Evolutionary conservation across 257 asterid genomes (phyloP).

Genomic region (Solanum peruvianum): DNA sequence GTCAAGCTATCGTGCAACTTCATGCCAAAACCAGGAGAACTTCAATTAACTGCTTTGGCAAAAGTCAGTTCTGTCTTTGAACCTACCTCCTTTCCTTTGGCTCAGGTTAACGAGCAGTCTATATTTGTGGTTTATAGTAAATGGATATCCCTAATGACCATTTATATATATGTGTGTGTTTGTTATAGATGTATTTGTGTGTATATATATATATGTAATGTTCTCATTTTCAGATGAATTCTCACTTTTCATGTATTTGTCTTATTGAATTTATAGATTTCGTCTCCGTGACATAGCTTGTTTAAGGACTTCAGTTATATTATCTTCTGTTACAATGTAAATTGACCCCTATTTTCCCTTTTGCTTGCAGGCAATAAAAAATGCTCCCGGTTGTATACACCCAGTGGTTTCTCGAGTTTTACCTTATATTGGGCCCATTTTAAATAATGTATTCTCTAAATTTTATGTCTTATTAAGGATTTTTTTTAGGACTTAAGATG

Average conservation of each 20-base stretch:
- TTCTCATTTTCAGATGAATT: neutral
- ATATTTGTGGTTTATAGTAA: neutral
- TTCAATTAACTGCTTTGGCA: neutral
- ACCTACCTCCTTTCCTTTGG: neutral
- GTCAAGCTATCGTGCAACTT: neutral
- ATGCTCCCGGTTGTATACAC: conserved; percentile 89
- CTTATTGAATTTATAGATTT: neutral
- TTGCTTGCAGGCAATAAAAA: conserved; percentile 66
- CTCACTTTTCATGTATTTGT: neutral
- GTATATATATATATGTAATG: neutral
- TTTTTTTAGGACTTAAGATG: neutral
- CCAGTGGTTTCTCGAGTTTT: conserved; percentile 78
- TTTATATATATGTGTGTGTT: neutral
- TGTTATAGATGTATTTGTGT: neutral
- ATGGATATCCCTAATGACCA: neutral
- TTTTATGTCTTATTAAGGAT: neutral
- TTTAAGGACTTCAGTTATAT: neutral
- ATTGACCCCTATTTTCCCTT: neutral
- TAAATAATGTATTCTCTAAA: conserved; percentile 48
- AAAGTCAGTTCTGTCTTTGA: neutral
- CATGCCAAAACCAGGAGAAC: neutral
- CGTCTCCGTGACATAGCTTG: neutral
- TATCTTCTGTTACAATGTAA: neutral
- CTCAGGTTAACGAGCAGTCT: neutral
- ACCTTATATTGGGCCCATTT: conserved; percentile 72